Evolutionary conservation across 208 protist species (phyloP), one percentile per base, ranked within the genome.

Genomic region (Acanthamoeba sp.): DNA sequence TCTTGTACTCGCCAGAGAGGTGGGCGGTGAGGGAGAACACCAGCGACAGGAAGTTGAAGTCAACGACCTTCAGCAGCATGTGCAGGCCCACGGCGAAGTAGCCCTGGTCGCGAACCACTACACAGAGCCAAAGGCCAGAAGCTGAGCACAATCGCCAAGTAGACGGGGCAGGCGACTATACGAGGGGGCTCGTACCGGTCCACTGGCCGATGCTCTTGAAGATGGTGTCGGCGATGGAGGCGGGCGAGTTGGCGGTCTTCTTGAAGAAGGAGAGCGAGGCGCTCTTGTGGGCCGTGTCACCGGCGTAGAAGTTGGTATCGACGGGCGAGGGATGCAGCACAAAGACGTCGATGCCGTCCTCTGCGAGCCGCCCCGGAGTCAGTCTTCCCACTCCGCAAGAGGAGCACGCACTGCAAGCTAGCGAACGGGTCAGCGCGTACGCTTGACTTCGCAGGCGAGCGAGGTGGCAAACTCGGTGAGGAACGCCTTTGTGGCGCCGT

Each of bases 281-380:
- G 45, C 76, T 85, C 76, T 85, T 85, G 45, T 85, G 76, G 76
- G 45, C 76, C 9, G 45, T 85, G 76, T 85, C 76, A 1, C 45
- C 45, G 10, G 92, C 38, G 80, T 94, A 95, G 66, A 95, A 95
- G 80, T 82, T 62, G 22, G 94, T 95, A 62, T 87, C 82, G 20
- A 95, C 94, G 85, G 94, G 94, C 48, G 92, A 93, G n/a, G 62
- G 87, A 36, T 91, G 66, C 27, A 94, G 84, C 66, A 64, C 71
- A 20, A 95, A 40, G n/a, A 95, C 94, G 50, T 95, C 94, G 36
- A 95, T 95, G 40, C 94, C 94, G 57, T 95, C 94, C 55, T n/a
- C 87, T 92, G 40, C 20, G 38, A 85, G n/a, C n/a, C n/a, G n/a
- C n/a, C n/a, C n/a, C n/a, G n/a, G n/a, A n/a, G n/a, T n/a, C n/a